Base-by-base conservation (phyloP, 2,329 filamentous ascomycete genomes). In the Cryphonectria radicalis region DNA sequence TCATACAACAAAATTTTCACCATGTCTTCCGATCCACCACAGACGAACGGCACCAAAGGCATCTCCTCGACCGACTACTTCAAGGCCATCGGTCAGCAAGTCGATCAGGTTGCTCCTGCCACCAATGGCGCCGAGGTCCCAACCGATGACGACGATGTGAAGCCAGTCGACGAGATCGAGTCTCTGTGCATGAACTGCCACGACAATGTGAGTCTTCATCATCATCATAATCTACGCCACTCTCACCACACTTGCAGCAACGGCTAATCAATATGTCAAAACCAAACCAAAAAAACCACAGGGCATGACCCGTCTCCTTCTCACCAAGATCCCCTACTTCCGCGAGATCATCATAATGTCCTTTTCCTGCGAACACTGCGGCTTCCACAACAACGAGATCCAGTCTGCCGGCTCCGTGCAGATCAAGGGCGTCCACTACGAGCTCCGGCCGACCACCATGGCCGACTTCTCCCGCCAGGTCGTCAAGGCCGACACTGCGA, bases 311-410 rank as follows among this genome's bases (percentile, higher is more conserved):
- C 89, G 92, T 72, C 88, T 99, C 32, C 90, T 99, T 60, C 90
- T 99, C 69, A 97, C 97, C 22, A 90, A 90, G 75, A 98, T 99
- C 70, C 96, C 96, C 22, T 98, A 94, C 87, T 99, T 99, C 86
- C 94, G 94, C 84, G 95, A 99, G 81, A 91, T 99, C 74, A 94
- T 99, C 77, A 89, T 99, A 81, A 97, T 98, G 91, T 98, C 95
- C 74, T 99, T 99, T 82, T 89, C 89, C 75, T 99, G 96, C 85
- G 90, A 93, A 7, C 90, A 98, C 82, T 99, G 96, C 84, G 86
- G 90, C 79, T 92, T 95, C 82, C 90, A 92, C 75, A 97, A 98
- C 85, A 95, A 95, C 81, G 95, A 98, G 77, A 92, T 99, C 76
- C 95, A 98, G 80, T 91, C 95, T 11, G 96, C 96, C 40, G 94